Percentiles rank a stretch among this genome's conserved stretches.
Conservation (phyloP, 2,329 filamentous ascomycete genomes). For the Coniosporium tulheliwenetii region DNA sequence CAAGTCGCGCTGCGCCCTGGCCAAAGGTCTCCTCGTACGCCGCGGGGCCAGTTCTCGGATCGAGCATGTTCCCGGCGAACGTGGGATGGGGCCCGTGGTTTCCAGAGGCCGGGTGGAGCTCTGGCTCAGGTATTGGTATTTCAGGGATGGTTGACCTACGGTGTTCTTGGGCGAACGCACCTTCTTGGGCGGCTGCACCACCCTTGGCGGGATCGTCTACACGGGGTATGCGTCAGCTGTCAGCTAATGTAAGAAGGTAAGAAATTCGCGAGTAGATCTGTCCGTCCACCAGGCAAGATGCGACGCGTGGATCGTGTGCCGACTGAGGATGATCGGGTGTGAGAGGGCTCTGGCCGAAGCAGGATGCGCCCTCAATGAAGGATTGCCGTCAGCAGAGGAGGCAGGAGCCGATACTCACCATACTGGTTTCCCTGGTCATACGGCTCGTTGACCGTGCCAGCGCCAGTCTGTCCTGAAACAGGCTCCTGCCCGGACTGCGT, state of each 20-base stretch:
- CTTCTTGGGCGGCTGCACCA: neutral
- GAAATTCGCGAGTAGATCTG: no score
- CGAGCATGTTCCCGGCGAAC: conserved; percentile 3
- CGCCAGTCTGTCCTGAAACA: conserved; percentile 52
- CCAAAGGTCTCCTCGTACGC: conserved; percentile 1
- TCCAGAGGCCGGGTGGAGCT: conserved; percentile 1
- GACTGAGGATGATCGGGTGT: no score
- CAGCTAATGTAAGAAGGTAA: no score
- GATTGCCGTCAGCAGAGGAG: no score
- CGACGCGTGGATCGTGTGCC: no score
- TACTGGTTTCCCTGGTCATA: conserved; percentile 67
- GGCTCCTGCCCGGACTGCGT: conserved; percentile 43
- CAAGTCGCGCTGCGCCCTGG: neutral
- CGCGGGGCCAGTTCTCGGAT: neutral
- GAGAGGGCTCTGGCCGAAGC: no score
- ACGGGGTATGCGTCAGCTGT: no score
- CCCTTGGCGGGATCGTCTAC: no score
- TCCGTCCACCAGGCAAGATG: no score
- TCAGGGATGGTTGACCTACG: neutral
- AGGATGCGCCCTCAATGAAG: no score
- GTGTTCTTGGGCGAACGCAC: neutral
- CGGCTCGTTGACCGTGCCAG: conserved; percentile 53
- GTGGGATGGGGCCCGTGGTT: conserved; percentile 3
- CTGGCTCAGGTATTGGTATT: neutral
- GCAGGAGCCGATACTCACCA: conserved; percentile 22